Evolutionary conservation across 805 yeast genomes (phyloP), one percentile per base, ranked within the genome.

Genomic region (Saccharomycopsis babjevae): DNA sequence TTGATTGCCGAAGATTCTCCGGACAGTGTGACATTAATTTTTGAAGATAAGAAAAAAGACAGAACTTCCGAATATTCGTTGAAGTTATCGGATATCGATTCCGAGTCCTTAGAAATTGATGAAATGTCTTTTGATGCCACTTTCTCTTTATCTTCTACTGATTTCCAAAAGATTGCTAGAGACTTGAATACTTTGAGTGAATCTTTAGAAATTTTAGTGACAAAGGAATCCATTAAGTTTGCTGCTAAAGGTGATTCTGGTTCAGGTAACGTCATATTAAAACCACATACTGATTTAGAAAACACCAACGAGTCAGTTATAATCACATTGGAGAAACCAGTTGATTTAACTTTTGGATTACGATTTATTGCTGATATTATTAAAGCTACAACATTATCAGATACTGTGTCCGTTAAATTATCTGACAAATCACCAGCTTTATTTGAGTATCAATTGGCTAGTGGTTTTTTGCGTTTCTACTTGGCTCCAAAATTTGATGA

Each of bases 401-500:
- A 81, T 54, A 79, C 85, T 52, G 92, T 93, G 63, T 88, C 94
- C 50, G 80, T 94, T 66, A 88, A 89, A 74, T 81, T 94, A 70
- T 88, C 96, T 20, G 93, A 88, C 69, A 90, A 88, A 71, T 85
- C 94, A 16, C 99, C 99, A 39, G 96, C 97, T 50, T 77, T 91
- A 73, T 90, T 94, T 71, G 97, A 93, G 77, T 94, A 86, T 77
- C 87, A 86, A 74, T 79, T 94, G 71, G 85, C 90, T 65, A 88
- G 93, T 73, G 99, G 99, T 59, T 89, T 89, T 75, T 79, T 94
- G 73, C 86, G 97, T 73, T 94, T 88, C 83, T 94, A 89, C 82
- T 82, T 94, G 73, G 99, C 99, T 68, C 99, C 99, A 63, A 93
- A 94, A 81, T 90, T 94, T 72, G 97, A 88, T 66, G 98, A 92